A percentile compares a stretch with the other conserved stretches of the same genome.
Conservation (phyloP, 306 rosid genomes). For the Cicer bijugum region DNA sequence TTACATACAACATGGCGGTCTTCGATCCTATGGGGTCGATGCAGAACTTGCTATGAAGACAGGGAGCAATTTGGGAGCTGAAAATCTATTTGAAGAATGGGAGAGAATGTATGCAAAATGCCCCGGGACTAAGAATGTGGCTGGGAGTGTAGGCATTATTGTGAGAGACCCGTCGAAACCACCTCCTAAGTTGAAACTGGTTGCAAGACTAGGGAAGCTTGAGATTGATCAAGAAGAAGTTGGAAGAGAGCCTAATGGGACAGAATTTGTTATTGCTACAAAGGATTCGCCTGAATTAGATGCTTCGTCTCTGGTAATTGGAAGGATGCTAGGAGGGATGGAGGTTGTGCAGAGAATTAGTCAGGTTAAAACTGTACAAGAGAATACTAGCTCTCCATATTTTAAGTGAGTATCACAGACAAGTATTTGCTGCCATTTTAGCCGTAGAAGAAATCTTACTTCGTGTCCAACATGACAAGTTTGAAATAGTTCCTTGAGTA, state of each 20-base stretch:
- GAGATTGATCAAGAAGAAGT: slow-evolving; percentile 86
- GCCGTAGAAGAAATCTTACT: slow-evolving; percentile 37
- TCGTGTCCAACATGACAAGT: slow-evolving; percentile 33
- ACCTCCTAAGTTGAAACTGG: slow-evolving; percentile 74
- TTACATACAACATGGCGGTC: slow-evolving; percentile 77
- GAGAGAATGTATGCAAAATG: slow-evolving; percentile 58
- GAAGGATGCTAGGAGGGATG: slow-evolving; percentile 68
- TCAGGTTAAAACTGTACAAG: slow-evolving; percentile 77
- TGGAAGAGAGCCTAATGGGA: slow-evolving; percentile 71
- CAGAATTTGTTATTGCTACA: slow-evolving; percentile 69
- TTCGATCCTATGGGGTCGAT: slow-evolving; percentile 84
- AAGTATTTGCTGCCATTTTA: slow-evolving; percentile 20
- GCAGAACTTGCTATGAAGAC: slow-evolving; percentile 64
- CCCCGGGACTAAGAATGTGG: slow-evolving; percentile 73
- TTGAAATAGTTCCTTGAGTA: neutral
- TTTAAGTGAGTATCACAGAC: slow-evolving; percentile 62
- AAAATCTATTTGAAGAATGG: slow-evolving; percentile 70
- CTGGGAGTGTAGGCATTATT: slow-evolving; percentile 74
- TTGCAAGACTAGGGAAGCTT: slow-evolving; percentile 80
- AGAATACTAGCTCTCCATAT: slow-evolving; percentile 80
- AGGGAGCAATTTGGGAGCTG: slow-evolving; percentile 58
- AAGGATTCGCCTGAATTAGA: slow-evolving; percentile 81
- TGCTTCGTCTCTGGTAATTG: slow-evolving; percentile 52
- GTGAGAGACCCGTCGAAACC: slow-evolving; percentile 88
- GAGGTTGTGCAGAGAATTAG: slow-evolving; percentile 70